These are phyloP conservation scores for Cladosporium phlei DNA, from an alignment of 2,329 filamentous ascomycete genomes.

Conservation along the genomic window DNA sequence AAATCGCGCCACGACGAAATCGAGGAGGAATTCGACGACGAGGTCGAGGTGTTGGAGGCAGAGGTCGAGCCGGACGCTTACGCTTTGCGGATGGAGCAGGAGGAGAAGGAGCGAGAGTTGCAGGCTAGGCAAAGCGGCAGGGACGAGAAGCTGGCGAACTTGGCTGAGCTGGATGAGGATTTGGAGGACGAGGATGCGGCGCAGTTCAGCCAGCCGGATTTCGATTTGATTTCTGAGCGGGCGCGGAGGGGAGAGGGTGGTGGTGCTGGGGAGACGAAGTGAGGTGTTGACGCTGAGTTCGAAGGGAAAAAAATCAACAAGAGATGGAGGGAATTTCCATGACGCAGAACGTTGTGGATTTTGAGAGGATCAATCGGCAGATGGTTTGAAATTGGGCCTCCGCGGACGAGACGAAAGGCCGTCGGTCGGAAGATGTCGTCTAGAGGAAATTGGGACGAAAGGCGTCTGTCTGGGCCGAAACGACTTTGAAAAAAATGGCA, in stretches of 20 bases:
- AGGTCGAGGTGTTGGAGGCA: slow-evolving; percentile 2
- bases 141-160: slow-evolving; percentile 9
- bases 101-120: slow-evolving; percentile 7
- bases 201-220: slow-evolving; percentile 2
- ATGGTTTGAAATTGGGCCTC: too few relatives aligned
- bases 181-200: background rate
- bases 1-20: slow-evolving; percentile 10
- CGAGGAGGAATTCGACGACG: slow-evolving; percentile 13
- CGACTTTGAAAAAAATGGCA: too few relatives aligned
- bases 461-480: too few relatives aligned
- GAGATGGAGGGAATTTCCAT: too few relatives aligned
- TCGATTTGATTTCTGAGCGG: slow-evolving; percentile 7
- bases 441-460: too few relatives aligned
- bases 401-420: too few relatives aligned
- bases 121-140: slow-evolving; percentile 1
- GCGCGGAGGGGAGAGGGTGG: slow-evolving; percentile 5
- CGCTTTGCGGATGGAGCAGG: slow-evolving; percentile 1
- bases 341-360: too few relatives aligned
- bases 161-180: background rate
- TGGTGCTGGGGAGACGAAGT: background rate
- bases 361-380: too few relatives aligned
- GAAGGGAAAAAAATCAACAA: too few relatives aligned
- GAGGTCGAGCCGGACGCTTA: slow-evolving; percentile 7
- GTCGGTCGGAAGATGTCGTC: too few relatives aligned
- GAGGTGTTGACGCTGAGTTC: background rate